These are phyloP conservation scores for Chaetomiaceae sp. DNA, from an alignment of 2,329 filamentous ascomycete species.

Conservation along the genomic window DNA sequence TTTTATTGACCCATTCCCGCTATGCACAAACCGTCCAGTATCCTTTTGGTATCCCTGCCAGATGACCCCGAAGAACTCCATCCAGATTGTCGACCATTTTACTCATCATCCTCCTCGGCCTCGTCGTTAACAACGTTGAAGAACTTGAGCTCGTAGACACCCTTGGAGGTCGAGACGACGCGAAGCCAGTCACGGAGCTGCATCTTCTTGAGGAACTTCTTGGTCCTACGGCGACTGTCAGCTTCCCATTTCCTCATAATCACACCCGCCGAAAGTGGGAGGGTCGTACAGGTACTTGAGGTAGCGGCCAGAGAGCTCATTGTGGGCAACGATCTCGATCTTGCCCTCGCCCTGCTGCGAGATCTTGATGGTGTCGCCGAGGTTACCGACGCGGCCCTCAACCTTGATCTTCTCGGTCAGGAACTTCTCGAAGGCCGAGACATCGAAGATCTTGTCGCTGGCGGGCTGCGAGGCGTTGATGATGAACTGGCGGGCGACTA, in stretches of 20 bases:
- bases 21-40: slow-evolving; percentile 25
- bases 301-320: slow-evolving; percentile 97
- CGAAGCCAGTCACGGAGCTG: slow-evolving; percentile 99
- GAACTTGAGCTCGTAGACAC: slow-evolving; percentile 99
- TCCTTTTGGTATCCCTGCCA: slow-evolving; percentile 23
- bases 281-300: slow-evolving; percentile 99
- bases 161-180: slow-evolving; percentile 95
- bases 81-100: slow-evolving; percentile 42
- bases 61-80: slow-evolving; percentile 19
- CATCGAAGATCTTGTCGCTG: slow-evolving; percentile 99
- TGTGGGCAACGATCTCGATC: slow-evolving; percentile 96
- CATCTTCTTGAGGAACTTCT: slow-evolving; percentile 99
- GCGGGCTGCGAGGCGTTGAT: slow-evolving; percentile 99
- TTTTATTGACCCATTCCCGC: slow-evolving; percentile 25
- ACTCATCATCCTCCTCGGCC: slow-evolving; percentile 97
- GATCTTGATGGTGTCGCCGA: slow-evolving; percentile 89
- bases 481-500: slow-evolving; percentile 66
- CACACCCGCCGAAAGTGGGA: too few species aligned
- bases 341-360: slow-evolving; percentile 91
- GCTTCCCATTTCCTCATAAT: too few species aligned
- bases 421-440: slow-evolving; percentile 99
- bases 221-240: slow-evolving; percentile 62
- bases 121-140: slow-evolving; percentile 99
- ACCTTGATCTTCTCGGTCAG: slow-evolving; percentile 99
- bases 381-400: slow-evolving; percentile 95